Evolutionary conservation across 495 filamentous ascomycete species (phyloP).

Genomic region (Pyrenopolyporus hunteri): DNA sequence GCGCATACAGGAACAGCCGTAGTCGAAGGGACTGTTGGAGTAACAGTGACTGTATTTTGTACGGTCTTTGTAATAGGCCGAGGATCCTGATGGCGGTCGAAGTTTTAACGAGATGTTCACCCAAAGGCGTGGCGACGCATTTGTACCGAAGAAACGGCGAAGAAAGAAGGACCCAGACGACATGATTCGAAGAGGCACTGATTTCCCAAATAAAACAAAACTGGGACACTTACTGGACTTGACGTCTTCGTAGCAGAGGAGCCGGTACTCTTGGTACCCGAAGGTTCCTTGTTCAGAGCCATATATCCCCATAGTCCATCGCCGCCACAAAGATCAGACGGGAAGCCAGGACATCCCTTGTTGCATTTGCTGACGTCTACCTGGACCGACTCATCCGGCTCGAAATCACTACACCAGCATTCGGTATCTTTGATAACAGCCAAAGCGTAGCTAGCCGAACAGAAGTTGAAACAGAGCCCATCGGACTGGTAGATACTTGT

Average conservation of each 20-base stretch:
- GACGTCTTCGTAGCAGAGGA: conserved; percentile 26
- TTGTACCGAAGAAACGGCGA: conserved; percentile 10
- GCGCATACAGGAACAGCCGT: conserved; percentile 45
- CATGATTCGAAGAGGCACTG: conserved; percentile 30
- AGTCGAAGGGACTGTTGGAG: conserved; percentile 34
- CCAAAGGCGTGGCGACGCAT: not conserved
- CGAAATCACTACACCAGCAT: conserved; percentile 54
- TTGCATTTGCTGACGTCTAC: conserved; percentile 45
- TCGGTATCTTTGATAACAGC: conserved; percentile 46
- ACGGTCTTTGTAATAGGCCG: conserved; percentile 46
- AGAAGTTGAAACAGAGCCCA: conserved; percentile 51
- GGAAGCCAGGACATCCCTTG: conserved; percentile 49
- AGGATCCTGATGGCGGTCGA: conserved; percentile 41
- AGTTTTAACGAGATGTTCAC: conserved; percentile 38
- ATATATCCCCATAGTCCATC: conserved; percentile 51
- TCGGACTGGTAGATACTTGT: conserved; percentile 52
- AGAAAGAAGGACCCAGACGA: conserved; percentile 33
- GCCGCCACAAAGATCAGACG: conserved; percentile 50
- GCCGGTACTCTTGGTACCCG: conserved; percentile 38
- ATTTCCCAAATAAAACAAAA: conserved; percentile 31
- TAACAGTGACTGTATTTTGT: conserved; percentile 40
- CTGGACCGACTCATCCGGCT: conserved; percentile 41
- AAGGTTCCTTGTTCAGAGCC: conserved; percentile 30
- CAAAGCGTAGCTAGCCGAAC: conserved; percentile 44
- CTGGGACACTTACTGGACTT: conserved; percentile 37